phyloP scores from a whole-genome alignment of 768 basidiomycete genomes.

The Suillus hirtellus region DNA sequence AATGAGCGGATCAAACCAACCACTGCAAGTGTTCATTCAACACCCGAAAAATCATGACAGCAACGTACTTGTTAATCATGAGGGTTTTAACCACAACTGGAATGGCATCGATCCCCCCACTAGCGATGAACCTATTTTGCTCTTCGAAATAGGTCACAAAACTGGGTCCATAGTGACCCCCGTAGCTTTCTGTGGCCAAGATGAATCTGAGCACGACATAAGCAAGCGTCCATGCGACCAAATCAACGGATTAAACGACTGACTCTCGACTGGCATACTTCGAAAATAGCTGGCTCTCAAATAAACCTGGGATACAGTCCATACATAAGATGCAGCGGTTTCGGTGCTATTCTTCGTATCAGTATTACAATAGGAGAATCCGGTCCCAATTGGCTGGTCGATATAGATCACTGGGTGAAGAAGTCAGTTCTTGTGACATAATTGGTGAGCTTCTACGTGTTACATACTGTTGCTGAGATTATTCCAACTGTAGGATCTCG shows the following conservation, averaged over 20 bases:
- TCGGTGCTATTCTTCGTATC: conserved; percentile 51
- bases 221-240: neutral
- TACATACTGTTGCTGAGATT: conserved; percentile 61
- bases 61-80: conserved; percentile 60
- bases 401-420: conserved; percentile 60
- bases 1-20: conserved; percentile 66
- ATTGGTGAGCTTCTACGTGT: neutral
- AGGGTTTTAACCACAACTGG: conserved; percentile 55
- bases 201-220: conserved; percentile 45
- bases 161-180: conserved; percentile 65
- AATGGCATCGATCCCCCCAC: conserved; percentile 47
- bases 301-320: conserved; percentile 66
- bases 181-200: conserved; percentile 66
- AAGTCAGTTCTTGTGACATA: neutral
- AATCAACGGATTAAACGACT: conserved; percentile 18
- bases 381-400: conserved; percentile 67
- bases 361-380: conserved; percentile 58
- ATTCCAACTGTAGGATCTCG: conserved; percentile 54
- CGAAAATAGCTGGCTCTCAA: conserved; percentile 54
- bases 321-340: conserved; percentile 56
- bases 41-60: neutral
- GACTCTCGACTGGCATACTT: conserved; percentile 56
- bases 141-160: conserved; percentile 66
- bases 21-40: conserved; percentile 35
- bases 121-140: conserved; percentile 54